Conservation (phyloP, 805 yeast genomes). For the Nakazawaea anatomiae region DNA sequence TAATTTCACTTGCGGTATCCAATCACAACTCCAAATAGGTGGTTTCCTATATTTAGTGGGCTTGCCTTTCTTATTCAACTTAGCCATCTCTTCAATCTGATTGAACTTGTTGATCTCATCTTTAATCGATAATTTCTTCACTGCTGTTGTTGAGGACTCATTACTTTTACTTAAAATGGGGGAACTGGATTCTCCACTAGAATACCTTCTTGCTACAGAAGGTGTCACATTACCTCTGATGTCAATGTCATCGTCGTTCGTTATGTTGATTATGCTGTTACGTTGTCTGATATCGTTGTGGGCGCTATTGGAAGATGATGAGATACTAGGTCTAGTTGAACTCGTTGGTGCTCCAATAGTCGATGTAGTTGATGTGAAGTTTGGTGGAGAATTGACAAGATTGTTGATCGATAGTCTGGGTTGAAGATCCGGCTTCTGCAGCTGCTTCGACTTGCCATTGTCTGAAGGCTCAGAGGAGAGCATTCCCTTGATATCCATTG, state of each 20-base stretch:
- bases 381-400: constrained; percentile 7
- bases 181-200: constrained; percentile 18
- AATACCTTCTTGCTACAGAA: constrained; percentile 23
- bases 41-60: constrained; percentile 59
- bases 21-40: constrained; percentile 83
- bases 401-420: constrained; percentile 11
- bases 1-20: constrained; percentile 38
- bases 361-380: background rate
- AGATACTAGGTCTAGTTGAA: background rate
- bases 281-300: constrained; percentile 16
- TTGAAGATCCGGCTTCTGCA: constrained; percentile 4
- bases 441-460: background rate
- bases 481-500: constrained; percentile 11
- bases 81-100: constrained; percentile 2
- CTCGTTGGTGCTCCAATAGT: background rate
- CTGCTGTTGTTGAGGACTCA: background rate
- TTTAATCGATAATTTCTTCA: background rate
- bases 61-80: constrained; percentile 23
- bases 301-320: background rate
- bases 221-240: constrained; percentile 34
- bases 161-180: constrained; percentile 11
- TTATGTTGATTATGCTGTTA: constrained; percentile 27
- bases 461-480: constrained; percentile 10
- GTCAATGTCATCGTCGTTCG: constrained; percentile 42
- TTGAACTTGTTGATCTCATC: constrained; percentile 5